Conservation (phyloP, 345 rosid species). For the Erodium maritimum region DNA sequence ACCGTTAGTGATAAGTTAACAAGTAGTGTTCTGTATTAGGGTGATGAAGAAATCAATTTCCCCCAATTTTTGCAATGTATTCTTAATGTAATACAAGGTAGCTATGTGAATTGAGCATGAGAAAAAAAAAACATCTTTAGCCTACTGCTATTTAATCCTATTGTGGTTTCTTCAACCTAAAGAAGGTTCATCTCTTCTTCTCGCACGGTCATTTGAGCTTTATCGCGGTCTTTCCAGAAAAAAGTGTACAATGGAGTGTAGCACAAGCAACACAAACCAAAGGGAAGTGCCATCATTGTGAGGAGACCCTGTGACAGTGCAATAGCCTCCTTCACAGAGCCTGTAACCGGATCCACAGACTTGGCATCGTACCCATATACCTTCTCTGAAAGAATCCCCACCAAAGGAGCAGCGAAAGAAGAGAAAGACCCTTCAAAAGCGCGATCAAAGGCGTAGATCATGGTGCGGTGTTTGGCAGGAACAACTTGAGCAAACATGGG, state of each 20-base stretch:
- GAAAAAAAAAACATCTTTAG: too few species aligned
- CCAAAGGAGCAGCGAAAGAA: conserved; percentile 89
- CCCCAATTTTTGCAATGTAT: too few species aligned
- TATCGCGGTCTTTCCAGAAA: conserved; percentile 63
- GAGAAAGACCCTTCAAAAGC: conserved; percentile 91
- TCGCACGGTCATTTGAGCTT: conserved; percentile 35
- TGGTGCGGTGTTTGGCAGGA: conserved; percentile 76
- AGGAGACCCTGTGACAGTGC: conserved; percentile 81
- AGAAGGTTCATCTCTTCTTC: conserved; percentile 33
- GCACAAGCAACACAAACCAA: conserved; percentile 68
- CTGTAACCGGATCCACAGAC: conserved; percentile 49
- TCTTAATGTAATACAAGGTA: too few species aligned
- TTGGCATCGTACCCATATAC: conserved; percentile 69
- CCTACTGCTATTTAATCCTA: too few species aligned
- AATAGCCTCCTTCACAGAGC: conserved; percentile 52
- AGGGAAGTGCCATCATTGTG: conserved; percentile 86
- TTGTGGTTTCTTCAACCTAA: too few species aligned
- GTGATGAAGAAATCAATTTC: too few species aligned
- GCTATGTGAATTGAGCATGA: too few species aligned
- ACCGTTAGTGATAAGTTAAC: too few species aligned
- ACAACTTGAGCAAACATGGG: conserved; percentile 96
- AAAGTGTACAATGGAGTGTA: conserved; percentile 69
- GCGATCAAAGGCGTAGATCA: conserved; percentile 91
- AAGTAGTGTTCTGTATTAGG: too few species aligned
- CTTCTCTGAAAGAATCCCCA: conserved; percentile 81